Percentiles rank a stretch among this genome's conserved stretches.
These are phyloP conservation scores for Botrytis sinoallii DNA, from an alignment of 2,329 filamentous ascomycete species.

Conservation along the genomic window DNA sequence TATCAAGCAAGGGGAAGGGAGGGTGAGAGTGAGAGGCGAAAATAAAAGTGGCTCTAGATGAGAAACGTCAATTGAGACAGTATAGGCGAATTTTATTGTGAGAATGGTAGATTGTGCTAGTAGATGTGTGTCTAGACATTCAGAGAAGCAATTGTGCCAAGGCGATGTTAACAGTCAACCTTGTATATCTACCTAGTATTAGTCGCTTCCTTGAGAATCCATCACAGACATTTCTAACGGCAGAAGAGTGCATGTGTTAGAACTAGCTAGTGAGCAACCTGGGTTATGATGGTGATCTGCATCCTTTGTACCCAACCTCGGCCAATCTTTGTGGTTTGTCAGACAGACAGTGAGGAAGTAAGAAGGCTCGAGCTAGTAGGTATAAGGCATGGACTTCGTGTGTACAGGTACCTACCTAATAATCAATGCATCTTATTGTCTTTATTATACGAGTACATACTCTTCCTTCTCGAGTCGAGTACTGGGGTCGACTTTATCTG, in stretches of 20 bases:
- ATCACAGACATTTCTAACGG: neutral
- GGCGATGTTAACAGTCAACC: neutral
- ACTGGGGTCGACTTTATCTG: neutral
- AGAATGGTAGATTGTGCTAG: neutral
- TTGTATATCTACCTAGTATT: neutral
- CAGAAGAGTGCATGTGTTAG: neutral
- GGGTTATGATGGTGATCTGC: neutral
- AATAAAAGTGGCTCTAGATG: too few relatives aligned
- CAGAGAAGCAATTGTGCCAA: neutral
- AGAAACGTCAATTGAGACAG: neutral
- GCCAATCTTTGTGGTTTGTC: neutral
- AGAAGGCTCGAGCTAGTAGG: too few relatives aligned
- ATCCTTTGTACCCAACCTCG: neutral
- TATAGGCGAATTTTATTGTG: neutral
- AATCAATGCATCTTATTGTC: neutral
- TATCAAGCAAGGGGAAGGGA: neutral
- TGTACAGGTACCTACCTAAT: neutral
- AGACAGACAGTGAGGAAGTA: neutral
- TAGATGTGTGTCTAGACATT: neutral
- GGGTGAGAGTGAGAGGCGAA: too few relatives aligned
- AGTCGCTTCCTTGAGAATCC: neutral
- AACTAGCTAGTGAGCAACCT: neutral
- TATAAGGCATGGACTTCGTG: neutral
- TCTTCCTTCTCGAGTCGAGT: neutral
- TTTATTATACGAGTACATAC: neutral